Evolutionary conservation across 495 filamentous ascomycete species (phyloP).

Genomic region (Talaromyces proteolyticus): DNA sequence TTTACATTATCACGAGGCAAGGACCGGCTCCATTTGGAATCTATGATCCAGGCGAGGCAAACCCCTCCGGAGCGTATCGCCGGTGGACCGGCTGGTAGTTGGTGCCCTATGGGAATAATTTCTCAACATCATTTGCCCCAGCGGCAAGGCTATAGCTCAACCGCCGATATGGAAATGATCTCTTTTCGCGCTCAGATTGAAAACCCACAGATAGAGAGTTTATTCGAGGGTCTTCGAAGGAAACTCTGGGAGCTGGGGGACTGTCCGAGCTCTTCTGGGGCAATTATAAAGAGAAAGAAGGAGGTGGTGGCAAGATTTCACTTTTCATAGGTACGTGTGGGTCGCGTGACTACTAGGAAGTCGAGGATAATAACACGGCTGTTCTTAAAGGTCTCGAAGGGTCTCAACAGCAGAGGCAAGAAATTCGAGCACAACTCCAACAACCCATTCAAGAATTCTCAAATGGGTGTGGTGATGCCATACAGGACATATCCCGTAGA

Average conservation of each 20-base stretch:
- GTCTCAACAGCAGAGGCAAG: neutral
- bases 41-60: constrained; percentile 1
- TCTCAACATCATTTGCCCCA: constrained; percentile 1
- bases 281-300: neutral
- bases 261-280: neutral
- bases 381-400: neutral
- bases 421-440: neutral
- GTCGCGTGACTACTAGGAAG: neutral
- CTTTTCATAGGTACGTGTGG: neutral
- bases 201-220: neutral
- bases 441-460: constrained; percentile 8
- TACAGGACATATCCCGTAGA: constrained; percentile 3
- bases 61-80: neutral
- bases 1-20: neutral
- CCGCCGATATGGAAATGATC: neutral
- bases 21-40: constrained; percentile 6
- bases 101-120: constrained; percentile 1
- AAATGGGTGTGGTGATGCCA: neutral
- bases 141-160: neutral
- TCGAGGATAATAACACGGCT: neutral
- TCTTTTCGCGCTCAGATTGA: neutral
- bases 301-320: neutral
- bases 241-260: constrained; percentile 2
- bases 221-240: neutral
- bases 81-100: neutral